These are phyloP conservation scores for Colletotrichum musae DNA, from an alignment of 2,329 filamentous ascomycete genomes.

Conservation along the genomic window DNA sequence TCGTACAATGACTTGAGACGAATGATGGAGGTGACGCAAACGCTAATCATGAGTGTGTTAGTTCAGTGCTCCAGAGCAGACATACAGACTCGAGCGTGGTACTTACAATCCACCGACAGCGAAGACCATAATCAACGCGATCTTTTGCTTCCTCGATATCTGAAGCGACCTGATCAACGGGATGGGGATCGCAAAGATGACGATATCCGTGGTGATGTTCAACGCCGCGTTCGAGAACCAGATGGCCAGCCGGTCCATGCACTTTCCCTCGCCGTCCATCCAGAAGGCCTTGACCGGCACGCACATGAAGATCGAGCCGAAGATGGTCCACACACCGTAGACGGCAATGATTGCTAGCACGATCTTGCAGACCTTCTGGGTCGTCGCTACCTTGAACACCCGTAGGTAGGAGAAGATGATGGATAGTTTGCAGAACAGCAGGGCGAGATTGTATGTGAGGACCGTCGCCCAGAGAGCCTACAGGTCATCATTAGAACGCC, in stretches of 20 bases:
- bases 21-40: constrained; percentile 43
- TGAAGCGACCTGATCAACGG: constrained; percentile 51
- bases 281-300: constrained; percentile 46
- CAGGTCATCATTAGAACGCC: no score
- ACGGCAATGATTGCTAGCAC: constrained; percentile 43
- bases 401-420: constrained; percentile 48
- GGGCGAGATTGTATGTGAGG: constrained; percentile 45
- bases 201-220: constrained; percentile 49
- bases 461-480: constrained; percentile 47
- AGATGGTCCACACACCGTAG: constrained; percentile 47
- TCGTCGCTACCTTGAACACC: constrained; percentile 44
- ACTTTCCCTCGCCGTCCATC: constrained; percentile 41
- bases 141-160: constrained; percentile 56
- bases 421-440: constrained; percentile 47
- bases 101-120: constrained; percentile 53
- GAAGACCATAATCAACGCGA: constrained; percentile 57
- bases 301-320: constrained; percentile 47
- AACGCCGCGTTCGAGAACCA: constrained; percentile 48
- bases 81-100: background rate
- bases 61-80: background rate
- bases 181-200: constrained; percentile 47
- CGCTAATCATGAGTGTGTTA: constrained; percentile 3
- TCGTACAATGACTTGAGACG: constrained; percentile 43
- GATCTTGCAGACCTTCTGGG: constrained; percentile 44
- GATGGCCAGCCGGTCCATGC: constrained; percentile 43